Evolutionary conservation across 805 yeast genomes (phyloP).

Genomic region (Cyberlindnera maclurae): DNA sequence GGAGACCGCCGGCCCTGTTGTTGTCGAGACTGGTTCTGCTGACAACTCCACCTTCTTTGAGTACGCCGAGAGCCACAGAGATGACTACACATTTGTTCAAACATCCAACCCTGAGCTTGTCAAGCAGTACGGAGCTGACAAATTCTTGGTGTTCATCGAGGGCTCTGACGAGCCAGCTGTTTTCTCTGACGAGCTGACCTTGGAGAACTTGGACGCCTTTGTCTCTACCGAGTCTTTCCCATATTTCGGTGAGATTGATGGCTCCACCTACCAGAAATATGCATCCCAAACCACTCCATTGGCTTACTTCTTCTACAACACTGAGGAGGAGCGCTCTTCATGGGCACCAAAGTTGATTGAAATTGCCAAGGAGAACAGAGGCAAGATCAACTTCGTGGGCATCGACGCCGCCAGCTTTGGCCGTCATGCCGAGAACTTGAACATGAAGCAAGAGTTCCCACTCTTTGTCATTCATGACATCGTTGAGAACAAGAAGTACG

Average conservation of each 20-base stretch:
- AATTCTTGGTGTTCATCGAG: conserved; percentile 26
- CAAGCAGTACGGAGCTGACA: conserved; percentile 28
- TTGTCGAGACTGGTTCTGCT: conserved; percentile 46
- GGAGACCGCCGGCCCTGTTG: conserved; percentile 42
- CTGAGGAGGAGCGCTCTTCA: conserved; percentile 56
- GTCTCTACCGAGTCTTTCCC: conserved; percentile 62
- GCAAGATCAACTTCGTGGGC: conserved; percentile 80
- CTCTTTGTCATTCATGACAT: conserved; percentile 82
- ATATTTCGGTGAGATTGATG: conserved; percentile 79
- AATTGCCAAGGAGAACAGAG: conserved; percentile 70
- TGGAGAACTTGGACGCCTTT: conserved; percentile 24
- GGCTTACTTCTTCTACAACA: conserved; percentile 80
- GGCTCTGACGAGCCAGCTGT: conserved; percentile 26
- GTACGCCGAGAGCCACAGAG: conserved; percentile 60
- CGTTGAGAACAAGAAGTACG: conserved; percentile 63
- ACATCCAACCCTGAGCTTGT: conserved; percentile 30
- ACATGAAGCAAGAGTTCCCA: conserved; percentile 82
- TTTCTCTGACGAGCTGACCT: conserved; percentile 22
- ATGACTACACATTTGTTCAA: conserved; percentile 54
- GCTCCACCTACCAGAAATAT: conserved; percentile 69
- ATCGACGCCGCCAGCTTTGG: conserved; percentile 77
- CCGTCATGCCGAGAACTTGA: conserved; percentile 78
- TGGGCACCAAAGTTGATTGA: conserved; percentile 46
- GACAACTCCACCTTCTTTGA: conserved; percentile 51
- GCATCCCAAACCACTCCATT: conserved; percentile 69